Evolutionary conservation across 73 alveolate species (phyloP).

Genomic region (Diophrys appendiculata): DNA sequence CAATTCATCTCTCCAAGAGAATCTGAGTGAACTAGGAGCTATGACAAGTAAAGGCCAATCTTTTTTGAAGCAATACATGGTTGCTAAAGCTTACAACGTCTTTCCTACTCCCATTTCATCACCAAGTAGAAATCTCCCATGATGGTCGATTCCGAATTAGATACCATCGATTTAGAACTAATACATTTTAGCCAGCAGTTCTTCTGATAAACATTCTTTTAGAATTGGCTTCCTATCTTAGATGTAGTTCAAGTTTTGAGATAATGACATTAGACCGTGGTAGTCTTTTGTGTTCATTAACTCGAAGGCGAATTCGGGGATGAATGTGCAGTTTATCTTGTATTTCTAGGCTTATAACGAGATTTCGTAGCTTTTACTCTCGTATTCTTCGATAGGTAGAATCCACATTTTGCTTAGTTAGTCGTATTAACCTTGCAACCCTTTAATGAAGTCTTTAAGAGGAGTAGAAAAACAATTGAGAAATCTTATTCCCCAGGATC

Average conservation of each 20-base stretch:
- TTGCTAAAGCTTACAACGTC: slow-evolving; percentile 88
- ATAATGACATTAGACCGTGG: neutral
- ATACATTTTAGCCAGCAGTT: slow-evolving; percentile 43
- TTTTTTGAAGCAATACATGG: slow-evolving; percentile 72
- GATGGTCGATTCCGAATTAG: slow-evolving; percentile 74
- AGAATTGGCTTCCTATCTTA: too few relatives aligned
- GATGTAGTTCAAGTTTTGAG: neutral
- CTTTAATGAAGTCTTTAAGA: slow-evolving; percentile 10
- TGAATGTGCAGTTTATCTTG: neutral
- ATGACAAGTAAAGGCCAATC: slow-evolving; percentile 95
- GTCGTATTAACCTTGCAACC: neutral
- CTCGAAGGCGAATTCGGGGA: slow-evolving; percentile 1
- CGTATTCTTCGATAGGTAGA: neutral
- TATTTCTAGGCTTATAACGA: neutral
- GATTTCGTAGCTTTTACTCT: neutral
- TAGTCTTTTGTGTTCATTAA: neutral
- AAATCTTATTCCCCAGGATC: slow-evolving; percentile 2
- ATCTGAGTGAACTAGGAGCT: slow-evolving; percentile 85
- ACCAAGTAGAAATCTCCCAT: slow-evolving; percentile 89
- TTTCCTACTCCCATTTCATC: slow-evolving; percentile 98
- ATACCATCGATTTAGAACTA: slow-evolving; percentile 84
- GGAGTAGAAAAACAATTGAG: neutral
- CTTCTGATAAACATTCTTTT: slow-evolving; percentile 31
- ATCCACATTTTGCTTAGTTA: neutral
- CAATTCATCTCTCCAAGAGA: slow-evolving; percentile 86